Percentiles rank a stretch among this genome's conserved stretches.
phyloP scores from a whole-genome alignment of 179 eudicot species.

The Silene coronaria region DNA sequence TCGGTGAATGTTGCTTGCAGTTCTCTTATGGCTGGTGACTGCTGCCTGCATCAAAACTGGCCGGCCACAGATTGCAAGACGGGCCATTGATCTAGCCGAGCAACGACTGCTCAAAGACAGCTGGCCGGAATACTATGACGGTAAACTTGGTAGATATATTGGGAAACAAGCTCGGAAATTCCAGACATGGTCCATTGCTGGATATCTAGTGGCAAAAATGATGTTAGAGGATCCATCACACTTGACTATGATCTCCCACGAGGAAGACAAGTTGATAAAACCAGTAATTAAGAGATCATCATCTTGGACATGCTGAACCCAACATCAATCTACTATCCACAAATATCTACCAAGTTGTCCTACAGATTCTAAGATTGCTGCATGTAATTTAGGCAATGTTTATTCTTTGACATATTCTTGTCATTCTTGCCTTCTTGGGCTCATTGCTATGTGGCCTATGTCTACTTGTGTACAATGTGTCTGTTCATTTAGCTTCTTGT shows the following conservation, averaged over 20 bases:
- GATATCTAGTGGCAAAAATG: conserved; percentile 68
- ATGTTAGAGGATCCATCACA: conserved; percentile 76
- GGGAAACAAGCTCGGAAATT: conserved; percentile 60
- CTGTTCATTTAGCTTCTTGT: conserved; percentile 21
- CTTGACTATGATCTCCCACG: conserved; percentile 59
- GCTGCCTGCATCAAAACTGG: conserved; percentile 68
- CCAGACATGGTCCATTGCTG: conserved; percentile 74
- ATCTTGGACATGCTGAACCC: conserved; percentile 51
- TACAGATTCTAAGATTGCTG: conserved; percentile 15
- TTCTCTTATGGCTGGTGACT: conserved; percentile 61
- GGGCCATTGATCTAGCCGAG: conserved; percentile 56
- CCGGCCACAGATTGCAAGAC: conserved; percentile 58
- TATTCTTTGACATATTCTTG: conserved; percentile 28
- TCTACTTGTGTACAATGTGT: conserved; percentile 29
- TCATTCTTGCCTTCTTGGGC: conserved; percentile 19
- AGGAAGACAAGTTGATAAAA: conserved; percentile 64
- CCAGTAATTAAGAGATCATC: conserved; percentile 63
- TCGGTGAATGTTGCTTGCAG: conserved; percentile 28
- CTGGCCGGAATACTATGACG: conserved; percentile 72
- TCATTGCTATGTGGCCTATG: conserved; percentile 1
- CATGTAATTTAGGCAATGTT: conserved; percentile 25
- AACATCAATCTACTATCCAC: conserved; percentile 11
- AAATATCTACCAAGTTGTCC: conserved; percentile 8
- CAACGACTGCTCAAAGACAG: conserved; percentile 45
- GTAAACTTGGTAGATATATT: conserved; percentile 49